Percentiles rank a stretch among this genome's conserved stretches.
phyloP scores from a whole-genome alignment of 2,329 filamentous ascomycete species.

The Colletotrichum karsti region DNA sequence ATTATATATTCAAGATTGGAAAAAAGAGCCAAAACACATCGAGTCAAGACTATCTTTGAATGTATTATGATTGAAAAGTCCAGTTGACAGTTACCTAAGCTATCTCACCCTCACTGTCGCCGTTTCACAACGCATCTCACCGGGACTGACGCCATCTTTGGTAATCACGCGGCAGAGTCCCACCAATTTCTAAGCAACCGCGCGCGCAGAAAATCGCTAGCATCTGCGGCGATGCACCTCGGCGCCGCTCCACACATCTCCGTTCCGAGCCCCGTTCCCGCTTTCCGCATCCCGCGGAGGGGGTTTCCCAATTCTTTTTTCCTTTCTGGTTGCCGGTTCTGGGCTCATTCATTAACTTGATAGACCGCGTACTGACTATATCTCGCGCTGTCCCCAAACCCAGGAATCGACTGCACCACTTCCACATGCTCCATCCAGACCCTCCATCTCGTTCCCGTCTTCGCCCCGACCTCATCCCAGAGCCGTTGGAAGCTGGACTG shows the following conservation, averaged over 20 bases:
- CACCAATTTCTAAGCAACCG: slow-evolving; percentile 23
- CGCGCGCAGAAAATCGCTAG: slow-evolving; percentile 13
- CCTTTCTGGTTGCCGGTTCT: too few relatives aligned
- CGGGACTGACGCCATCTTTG: background rate
- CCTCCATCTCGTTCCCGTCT: slow-evolving; percentile 59
- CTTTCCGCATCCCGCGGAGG: background rate
- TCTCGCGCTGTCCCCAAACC: slow-evolving; percentile 28
- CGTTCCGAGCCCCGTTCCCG: background rate
- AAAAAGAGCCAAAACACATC: too few relatives aligned
- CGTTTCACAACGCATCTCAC: background rate
- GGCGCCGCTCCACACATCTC: background rate
- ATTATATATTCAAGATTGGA: too few relatives aligned
- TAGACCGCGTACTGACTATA: slow-evolving; percentile 30
- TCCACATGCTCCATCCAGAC: slow-evolving; percentile 49
- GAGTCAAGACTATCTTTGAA: too few relatives aligned
- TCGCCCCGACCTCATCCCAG: slow-evolving; percentile 60
- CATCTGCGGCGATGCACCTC: too few relatives aligned
- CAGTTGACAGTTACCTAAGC: too few relatives aligned
- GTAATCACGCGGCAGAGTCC: background rate
- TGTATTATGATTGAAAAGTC: too few relatives aligned
- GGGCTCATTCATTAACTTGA: slow-evolving; percentile 6
- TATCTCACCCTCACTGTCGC: background rate
- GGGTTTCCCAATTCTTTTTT: background rate
- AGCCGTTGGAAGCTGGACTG: slow-evolving; percentile 58
- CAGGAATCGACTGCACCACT: slow-evolving; percentile 28